Base-by-base conservation (phyloP, 176 grass and related monocot species). In the Oryza officinalis region DNA sequence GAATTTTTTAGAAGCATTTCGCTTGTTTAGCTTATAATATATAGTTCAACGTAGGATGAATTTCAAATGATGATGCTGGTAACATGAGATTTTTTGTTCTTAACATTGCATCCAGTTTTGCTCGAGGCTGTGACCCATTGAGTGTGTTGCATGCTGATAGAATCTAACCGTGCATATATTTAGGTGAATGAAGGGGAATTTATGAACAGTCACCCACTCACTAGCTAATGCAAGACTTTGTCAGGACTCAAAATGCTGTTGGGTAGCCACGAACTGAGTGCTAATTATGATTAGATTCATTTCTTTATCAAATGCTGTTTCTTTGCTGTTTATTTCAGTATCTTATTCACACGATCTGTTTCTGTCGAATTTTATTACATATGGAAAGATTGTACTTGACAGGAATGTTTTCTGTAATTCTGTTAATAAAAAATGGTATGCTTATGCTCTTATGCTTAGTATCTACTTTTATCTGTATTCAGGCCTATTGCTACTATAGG, bases 401-500 rank as follows among this genome's bases (percentile, higher is more conserved):
- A 46, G 40, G 31, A 18, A 77, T 85, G 2, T 38, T 60, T 75
- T 74, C 81, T 74, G 22, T 61, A 23, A 25, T 61, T 61, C n/a
- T 71, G 50, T 72, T 67, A 66, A 35, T 74, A 85, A 73, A 44
- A 80, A 83, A 13, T 44, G n/a, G 0, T 71, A 28, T 10, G 45
- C 26, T 76, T 64, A 4, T 61, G 10, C 80, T 86, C 32, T 71
- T 65, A 4, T 41, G 10, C 80, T 83, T 65, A 83, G 3, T 71
- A 27, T 6, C 1, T 77, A 66, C 26, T 69, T 80, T 70, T 77
- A 22, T 80, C 3, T 79, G 22, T 65, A 69, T 85, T 84, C 81
- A 99, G 97, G 93, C 91, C 77, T 96, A 96, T 83, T 99, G 93
- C 86, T 92, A 89, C 79, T 96, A 99, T n/a, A 92, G 91, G 81